Conservation (phyloP, 2,329 filamentous ascomycete genomes). For the Aspergillus nomiae region DNA sequence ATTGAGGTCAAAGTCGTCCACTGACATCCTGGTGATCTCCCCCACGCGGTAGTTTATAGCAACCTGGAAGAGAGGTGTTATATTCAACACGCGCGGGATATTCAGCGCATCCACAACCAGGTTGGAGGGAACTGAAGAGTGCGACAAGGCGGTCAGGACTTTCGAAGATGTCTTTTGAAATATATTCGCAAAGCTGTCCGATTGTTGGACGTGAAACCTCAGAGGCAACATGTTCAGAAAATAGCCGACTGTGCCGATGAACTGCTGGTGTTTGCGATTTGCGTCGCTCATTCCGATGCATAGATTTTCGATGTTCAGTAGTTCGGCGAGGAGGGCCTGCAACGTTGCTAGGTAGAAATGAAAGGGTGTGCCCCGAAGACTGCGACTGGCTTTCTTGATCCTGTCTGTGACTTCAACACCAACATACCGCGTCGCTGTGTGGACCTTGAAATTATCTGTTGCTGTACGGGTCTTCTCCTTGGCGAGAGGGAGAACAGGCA, state of each 20-base stretch:
- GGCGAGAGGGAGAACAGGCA: slow-evolving; percentile 7
- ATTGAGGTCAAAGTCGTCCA: not conserved
- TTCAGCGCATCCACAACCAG: slow-evolving; percentile 1
- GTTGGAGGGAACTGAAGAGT: slow-evolving; percentile 8
- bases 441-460: not conserved
- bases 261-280: not conserved
- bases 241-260: slow-evolving; percentile 4
- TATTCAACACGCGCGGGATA: not conserved
- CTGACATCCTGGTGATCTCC: slow-evolving; percentile 3
- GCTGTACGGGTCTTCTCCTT: not conserved
- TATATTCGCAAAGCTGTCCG: not conserved
- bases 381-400: not conserved
- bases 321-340: not conserved
- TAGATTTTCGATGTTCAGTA: not conserved
- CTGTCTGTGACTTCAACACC: not conserved
- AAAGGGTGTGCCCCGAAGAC: not conserved
- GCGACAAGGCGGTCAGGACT: not conserved
- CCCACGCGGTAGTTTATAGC: slow-evolving; percentile 10
- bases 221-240: slow-evolving; percentile 14
- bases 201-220: not conserved
- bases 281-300: slow-evolving; percentile 14
- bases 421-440: not conserved
- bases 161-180: not conserved
- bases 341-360: slow-evolving; percentile 11
- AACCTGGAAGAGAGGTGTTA: slow-evolving; percentile 13